Base-by-base conservation (phyloP, 2,329 filamentous ascomycete species). In the Pseudogymnoascus sp. region DNA sequence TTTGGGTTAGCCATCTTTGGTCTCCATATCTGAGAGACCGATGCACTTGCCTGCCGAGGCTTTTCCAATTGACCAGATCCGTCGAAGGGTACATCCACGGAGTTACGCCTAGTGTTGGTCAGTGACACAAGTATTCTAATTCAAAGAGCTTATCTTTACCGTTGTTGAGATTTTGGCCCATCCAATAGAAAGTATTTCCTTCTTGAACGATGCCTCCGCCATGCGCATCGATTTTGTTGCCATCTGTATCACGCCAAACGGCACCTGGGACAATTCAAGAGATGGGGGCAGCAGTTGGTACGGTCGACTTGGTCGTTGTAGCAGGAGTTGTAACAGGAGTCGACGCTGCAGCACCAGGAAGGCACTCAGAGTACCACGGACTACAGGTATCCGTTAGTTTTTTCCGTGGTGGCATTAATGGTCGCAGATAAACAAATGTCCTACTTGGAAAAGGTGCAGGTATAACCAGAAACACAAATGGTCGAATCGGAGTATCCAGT, bases 1-100 rank as follows among this genome's bases (percentile, higher is more conserved):
- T 75, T 74, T 6, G 74, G 74, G 64, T 73, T 74, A 13, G 72
- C 74, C 38, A 74, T 66, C 62, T 75, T 75, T 0, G 73, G 74
- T 39, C 73, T 63, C 74, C 74, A 75, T 65, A 75, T 69, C 1
- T 68, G 69, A n/a, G 70, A 65, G 3, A 74, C 68, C 3, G 67
- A 65, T n/a, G 26, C 67, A n/a, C 67, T 58, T 73, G 71, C 26
- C 65, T 39, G 7, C 72, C 72, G 3, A 72, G 67, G 30, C 73
- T 72, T 39, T 70, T 67, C 74, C 74, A 75, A 65, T 75, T 74
- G 41, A 75, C 61, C 1, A 75, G 67, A 59, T 75, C 72, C 1
- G 68, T 72, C 1, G 72, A 74, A 2, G 71, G 73, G 60, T 75
- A 75, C 67, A 75, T 68, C 63, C 69, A 68, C 2, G 73, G 71